Base-by-base conservation (phyloP, 129 eudicot genomes). In the Tagetes erecta region DNA sequence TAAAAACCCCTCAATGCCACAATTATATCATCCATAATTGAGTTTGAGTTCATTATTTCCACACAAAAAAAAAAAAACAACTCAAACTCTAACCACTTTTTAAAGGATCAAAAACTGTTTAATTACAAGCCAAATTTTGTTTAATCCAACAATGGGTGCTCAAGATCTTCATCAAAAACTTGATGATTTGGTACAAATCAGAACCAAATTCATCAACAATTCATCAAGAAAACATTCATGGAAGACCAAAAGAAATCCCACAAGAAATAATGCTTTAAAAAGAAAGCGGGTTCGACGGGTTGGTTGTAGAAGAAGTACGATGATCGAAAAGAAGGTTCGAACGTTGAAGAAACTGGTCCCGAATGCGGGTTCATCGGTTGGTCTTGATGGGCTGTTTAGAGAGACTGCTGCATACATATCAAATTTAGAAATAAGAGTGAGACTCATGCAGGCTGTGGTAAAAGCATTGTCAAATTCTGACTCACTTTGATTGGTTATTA, bases 401-500 rank as follows among this genome's bases (percentile, higher is more conserved):
- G 95, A 93, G 71, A 86, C 98, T 9, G 95, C 95, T 20, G 92
- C 83, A 44, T 93, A 93, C 57, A 93, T 93, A 65, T 46, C 86
- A 73, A 83, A 80, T 39, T 75, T 93, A 62, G 83, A 87, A 77
- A 84, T 76, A 84, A 86, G 88, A 76, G 90, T 90, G 41, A 85
- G 79, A 66, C 79, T 88, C 68, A 93, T 93, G 98, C 98, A 90
- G 70, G 70, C 69, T 73, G 83, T 93, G 88, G 92, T 90, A 34
- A 59, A 86, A 76, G 84, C 65, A 63, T 72, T 92, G 72, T 79
- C 89, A 6, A 71, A 52, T 74, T 33, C 84, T 70, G 78, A 73
- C 77, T 74, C 41, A 60, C 3, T 60, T 60, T 60, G 67, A 34
- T 60, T 60, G 27, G 34, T 60, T 60, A 3, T 35, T 9, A 5